Base-by-base conservation (phyloP, 768 basidiomycete species). In the Xanthoconium stramineum region DNA sequence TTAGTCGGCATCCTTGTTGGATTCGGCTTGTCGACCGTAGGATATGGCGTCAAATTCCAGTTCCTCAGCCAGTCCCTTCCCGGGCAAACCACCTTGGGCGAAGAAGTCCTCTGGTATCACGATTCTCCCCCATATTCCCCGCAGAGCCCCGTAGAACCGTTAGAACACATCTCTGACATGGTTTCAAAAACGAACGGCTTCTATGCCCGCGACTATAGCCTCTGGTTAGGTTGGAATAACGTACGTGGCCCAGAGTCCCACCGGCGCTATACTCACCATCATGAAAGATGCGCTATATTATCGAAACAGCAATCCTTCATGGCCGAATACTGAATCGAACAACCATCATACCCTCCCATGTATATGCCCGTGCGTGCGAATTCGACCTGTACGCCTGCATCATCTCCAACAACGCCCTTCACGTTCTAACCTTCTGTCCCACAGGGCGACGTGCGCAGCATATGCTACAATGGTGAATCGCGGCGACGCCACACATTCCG, bases 161-260 rank as follows among this genome's bases (percentile, higher is more conserved):
- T 74, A 33, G 60, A 74, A 36, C 61, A 69, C 35, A 62, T 79
- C 28, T 39, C 60, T 33, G 61, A 65, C 19, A 65, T 79, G 53
- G 75, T 79, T 0, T 56, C 66, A 13, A 66, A 61, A 40, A 80
- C 79, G 6, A 67, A 76, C 2, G 78, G 78, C 3, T 80, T 72
- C 56, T 79, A 76, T 55, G 73, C 71, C 4, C 73, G 80, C 42
- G 78, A 80, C 40, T 80, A 71, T 57, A 78, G 75, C 57, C 65
- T 79, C 8, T 78, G 77, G 59, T 65, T 80, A n/a, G 80, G 78
- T 14, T 80, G 76, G 76, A 80, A 80, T 51, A 80, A 80, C 55
- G 78, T 80, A 42, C 28, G 57, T 55, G 8, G 19, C 19, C 12
- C 48, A 1, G 37, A 2, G 1, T 11, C 20, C 28, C 15, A 15